Conservation (phyloP, 116 monocot genomes). For the Papilionanthe hybrid region DNA sequence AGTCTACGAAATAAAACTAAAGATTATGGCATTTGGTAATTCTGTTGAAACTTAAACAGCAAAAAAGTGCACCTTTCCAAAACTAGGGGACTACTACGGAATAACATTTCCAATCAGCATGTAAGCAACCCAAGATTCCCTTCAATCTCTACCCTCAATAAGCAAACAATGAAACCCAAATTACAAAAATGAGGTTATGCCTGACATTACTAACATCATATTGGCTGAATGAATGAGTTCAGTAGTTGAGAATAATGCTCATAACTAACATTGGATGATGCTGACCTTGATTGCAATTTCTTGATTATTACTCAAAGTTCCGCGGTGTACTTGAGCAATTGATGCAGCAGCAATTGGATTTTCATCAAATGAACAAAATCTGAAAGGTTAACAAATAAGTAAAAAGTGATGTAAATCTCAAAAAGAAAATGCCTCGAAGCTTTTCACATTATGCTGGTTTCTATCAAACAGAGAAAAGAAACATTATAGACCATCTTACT, state of each 20-base stretch:
- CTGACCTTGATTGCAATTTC: constrained; percentile 92
- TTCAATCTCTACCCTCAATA: not conserved
- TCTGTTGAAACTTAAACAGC: too few relatives aligned
- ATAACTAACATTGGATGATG: not conserved
- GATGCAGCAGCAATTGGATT: constrained; percentile 96
- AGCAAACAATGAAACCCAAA: not conserved
- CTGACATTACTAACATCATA: not conserved
- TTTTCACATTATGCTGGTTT: not conserved
- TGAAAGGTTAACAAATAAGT: constrained; percentile 22
- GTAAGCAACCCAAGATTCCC: not conserved
- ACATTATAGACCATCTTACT: not conserved
- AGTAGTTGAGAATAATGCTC: not conserved
- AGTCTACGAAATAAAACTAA: too few relatives aligned
- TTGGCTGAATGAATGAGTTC: not conserved
- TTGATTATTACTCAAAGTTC: constrained; percentile 53
- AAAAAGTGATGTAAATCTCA: constrained; percentile 4
- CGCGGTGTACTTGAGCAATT: constrained; percentile 97
- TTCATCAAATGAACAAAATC: constrained; percentile 83
- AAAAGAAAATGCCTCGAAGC: not conserved
- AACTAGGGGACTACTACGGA: not conserved
- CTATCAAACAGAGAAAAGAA: not conserved
- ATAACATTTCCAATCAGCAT: not conserved
- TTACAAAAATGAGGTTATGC: not conserved
- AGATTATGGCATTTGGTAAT: too few relatives aligned
- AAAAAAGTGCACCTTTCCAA: too few relatives aligned